Evolutionary conservation across 169 alveolate genomes (phyloP), one percentile per base, ranked within the genome.

Genomic region (Plasmodium sp.): DNA sequence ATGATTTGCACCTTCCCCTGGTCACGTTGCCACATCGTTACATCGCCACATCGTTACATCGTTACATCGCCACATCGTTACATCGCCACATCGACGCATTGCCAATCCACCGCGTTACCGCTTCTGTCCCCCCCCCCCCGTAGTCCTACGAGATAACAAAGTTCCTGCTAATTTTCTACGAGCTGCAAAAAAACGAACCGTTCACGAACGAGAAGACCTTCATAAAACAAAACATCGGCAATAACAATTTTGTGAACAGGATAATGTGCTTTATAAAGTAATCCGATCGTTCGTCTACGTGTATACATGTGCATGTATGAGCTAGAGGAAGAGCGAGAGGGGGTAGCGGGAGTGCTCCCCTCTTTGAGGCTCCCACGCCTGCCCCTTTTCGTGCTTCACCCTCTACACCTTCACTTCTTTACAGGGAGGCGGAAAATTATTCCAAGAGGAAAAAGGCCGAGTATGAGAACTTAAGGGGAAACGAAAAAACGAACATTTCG

Each of bases 191-290:
- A 31, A 36, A 80, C 73, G 94, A 90, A 16, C 90, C 94, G n/a
- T 31, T 90, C 39, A 41, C 73, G 12, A 90, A 90, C 56, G 94
- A 90, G 83, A 79, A 90, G 54, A 79, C 94, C 6, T 90, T 90
- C 41, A 62, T 90, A 90, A 90, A 90, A 31, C 88, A 90, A 51
- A 79, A 90, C 74, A 62, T 90, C 51, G 94, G 94, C 51, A 80
- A 80, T 62, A 80, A 79, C 75, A 58, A 79, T 58, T 90, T 90
- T 80, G 94, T 90, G 39, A 90, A 90, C 72, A 80, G 94, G 73
- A 90, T 90, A 12, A 90, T 90, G 94, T 33, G 94, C 51, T 90
- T 90, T 56, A 90, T 90, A 90, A 90, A 90, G 94, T 90, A 90
- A 90, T 18, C 12, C 86, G 22, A 39, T 77, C 34, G 16, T 67